Evolutionary conservation across 306 rosid genomes (phyloP).

Genomic region (Hippophae rhamnoides): DNA sequence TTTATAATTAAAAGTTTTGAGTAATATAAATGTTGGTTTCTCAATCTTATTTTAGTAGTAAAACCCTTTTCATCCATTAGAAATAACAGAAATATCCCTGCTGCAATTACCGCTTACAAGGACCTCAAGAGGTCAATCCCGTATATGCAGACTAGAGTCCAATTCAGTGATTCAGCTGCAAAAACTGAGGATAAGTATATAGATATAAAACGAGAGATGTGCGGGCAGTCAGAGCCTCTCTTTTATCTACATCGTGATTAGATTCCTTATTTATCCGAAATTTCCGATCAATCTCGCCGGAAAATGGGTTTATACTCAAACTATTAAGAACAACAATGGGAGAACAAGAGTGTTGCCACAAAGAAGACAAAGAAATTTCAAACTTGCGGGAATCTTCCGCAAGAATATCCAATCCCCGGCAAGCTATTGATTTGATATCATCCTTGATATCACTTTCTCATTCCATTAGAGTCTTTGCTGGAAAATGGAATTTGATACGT

Average conservation of each 20-base stretch:
- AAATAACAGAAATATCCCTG: slow-evolving; percentile 11
- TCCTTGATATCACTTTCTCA: slow-evolving; percentile 54
- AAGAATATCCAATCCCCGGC: slow-evolving; percentile 30
- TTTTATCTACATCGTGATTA: neutral
- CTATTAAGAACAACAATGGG: slow-evolving; percentile 41
- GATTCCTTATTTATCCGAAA: slow-evolving; percentile 30
- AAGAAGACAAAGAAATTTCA: slow-evolving; percentile 17
- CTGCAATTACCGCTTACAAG: neutral
- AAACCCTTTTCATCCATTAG: too few relatives aligned
- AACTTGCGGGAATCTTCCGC: slow-evolving; percentile 25
- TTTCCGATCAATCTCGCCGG: slow-evolving; percentile 16
- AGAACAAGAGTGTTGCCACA: slow-evolving; percentile 19
- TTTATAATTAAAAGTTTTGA: too few relatives aligned
- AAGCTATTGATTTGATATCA: slow-evolving; percentile 28
- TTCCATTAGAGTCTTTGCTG: slow-evolving; percentile 59
- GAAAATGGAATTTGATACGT: slow-evolving; percentile 64
- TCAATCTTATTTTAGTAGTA: too few relatives aligned
- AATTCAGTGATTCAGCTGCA: slow-evolving; percentile 23
- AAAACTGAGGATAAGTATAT: slow-evolving; percentile 32
- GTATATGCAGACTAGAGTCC: slow-evolving; percentile 24
- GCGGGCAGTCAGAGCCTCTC: slow-evolving; percentile 15
- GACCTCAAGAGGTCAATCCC: slow-evolving; percentile 16
- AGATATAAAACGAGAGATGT: neutral
- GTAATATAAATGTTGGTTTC: too few relatives aligned
- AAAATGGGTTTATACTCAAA: slow-evolving; percentile 32